Evolutionary conservation across 768 basidiomycete species (phyloP), one percentile per base, ranked within the genome.

Genomic region (Coprinellus micaceus): DNA sequence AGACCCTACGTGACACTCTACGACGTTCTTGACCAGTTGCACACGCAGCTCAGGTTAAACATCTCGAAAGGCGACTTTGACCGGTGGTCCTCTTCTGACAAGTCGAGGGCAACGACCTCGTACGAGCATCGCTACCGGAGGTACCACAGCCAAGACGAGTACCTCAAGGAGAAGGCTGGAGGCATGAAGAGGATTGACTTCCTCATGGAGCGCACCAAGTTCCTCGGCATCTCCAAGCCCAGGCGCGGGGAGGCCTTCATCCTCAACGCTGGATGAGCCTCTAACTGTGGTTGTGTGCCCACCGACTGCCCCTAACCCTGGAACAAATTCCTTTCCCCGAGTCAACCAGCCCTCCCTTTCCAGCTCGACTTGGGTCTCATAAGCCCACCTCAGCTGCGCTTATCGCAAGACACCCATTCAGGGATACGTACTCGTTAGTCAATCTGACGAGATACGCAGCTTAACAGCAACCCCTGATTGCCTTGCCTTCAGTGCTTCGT

Each of bases 181-280:
- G 83, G 82, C 0, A 71, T 85, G 58, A 81, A 78, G 63, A 73
- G 84, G 52, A 75, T 86, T 3, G 85, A 87, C 65, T 84, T 84
- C 62, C 68, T 86, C 49, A 71, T 77, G 63, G 77, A 73, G 4
- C 67, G 64, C 11, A 76, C 70, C 1, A 67, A 64, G 33, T 82
- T 83, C 71, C 63, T 71, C 62, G 79, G 80, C n/a, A 63, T 83
- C 22, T 73, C 73, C 53, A 64, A n/a, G 30, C 12, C 44, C 19
- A 46, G 47, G 54, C 9, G 19, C 2, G 11, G 15, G 15, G 33
- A 44, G 15, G 45, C 47, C 29, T 55, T 25, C 28, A 28, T 39
- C 25, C 30, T 52, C 13, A 52, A 52, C 51, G 25, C 51, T 41
- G 58, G 48, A 24, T 54, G 44, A 46, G n/a, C n/a, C n/a, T n/a